Percentiles rank a stretch among this genome's conserved stretches.
These are phyloP conservation scores for Penicillium corylophilum DNA, from an alignment of 2,329 filamentous ascomycete genomes.

Conservation along the genomic window DNA sequence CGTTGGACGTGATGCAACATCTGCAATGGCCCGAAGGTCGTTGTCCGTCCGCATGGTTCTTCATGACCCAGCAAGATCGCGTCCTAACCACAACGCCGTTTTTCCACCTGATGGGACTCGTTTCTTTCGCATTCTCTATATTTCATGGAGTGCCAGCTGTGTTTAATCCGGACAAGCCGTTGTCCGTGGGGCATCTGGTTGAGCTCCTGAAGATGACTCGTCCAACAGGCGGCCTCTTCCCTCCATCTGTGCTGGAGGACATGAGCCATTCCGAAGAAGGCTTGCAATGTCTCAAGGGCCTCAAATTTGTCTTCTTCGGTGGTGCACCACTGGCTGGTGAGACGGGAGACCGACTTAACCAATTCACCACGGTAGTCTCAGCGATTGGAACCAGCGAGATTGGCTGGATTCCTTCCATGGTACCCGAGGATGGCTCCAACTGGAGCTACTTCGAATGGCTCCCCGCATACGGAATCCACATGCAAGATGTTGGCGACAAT, in stretches of 20 bases:
- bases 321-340: slow-evolving; percentile 21
- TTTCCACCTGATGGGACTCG: slow-evolving; percentile 31
- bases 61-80: slow-evolving; percentile 10
- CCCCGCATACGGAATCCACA: slow-evolving; percentile 28
- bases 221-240: slow-evolving; percentile 20
- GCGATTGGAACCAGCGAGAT: slow-evolving; percentile 24
- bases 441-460: slow-evolving; percentile 39
- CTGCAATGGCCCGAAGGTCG: slow-evolving; percentile 19
- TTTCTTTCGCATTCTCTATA: slow-evolving; percentile 17
- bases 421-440: slow-evolving; percentile 23
- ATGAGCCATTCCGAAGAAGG: slow-evolving; percentile 21
- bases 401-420: slow-evolving; percentile 16
- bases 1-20: slow-evolving; percentile 7
- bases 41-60: slow-evolving; percentile 6
- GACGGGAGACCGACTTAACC: slow-evolving; percentile 16
- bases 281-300: slow-evolving; percentile 4
- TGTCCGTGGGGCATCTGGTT: slow-evolving; percentile 23
- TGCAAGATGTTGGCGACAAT: slow-evolving; percentile 25
- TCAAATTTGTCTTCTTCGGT: slow-evolving; percentile 17
- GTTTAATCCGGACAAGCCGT: slow-evolving; percentile 25
- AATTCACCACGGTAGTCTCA: slow-evolving; percentile 13
- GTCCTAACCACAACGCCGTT: slow-evolving; percentile 23
- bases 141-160: slow-evolving; percentile 20
- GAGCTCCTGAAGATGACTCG: slow-evolving; percentile 16
- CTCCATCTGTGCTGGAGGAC: slow-evolving; percentile 29